A percentile compares a stretch with the other conserved stretches of the same genome.
Evolutionary conservation across 768 basidiomycete genomes (phyloP).

Genomic region (Filobasidium wieringae): DNA sequence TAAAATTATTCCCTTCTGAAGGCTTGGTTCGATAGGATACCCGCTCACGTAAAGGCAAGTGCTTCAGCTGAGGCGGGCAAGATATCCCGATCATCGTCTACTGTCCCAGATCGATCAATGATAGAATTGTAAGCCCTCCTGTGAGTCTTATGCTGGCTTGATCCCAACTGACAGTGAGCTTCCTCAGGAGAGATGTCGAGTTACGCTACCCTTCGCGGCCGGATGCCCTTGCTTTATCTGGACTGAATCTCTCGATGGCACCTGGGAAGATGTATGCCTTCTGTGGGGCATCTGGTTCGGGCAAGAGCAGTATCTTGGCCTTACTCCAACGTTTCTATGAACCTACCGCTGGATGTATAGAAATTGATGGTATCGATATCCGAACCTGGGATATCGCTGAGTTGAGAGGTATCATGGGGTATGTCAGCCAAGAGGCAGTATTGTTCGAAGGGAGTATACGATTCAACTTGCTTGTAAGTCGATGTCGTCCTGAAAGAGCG

Average conservation of each 20-base stretch:
- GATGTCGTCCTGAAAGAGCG: not conserved
- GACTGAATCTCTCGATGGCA: constrained; percentile 21
- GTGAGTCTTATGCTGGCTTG: not conserved
- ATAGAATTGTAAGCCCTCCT: not conserved
- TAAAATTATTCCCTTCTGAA: not conserved
- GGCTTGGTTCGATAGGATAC: not conserved
- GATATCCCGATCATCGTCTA: constrained; percentile 11
- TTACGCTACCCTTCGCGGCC: constrained; percentile 29
- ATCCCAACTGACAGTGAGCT: not conserved
- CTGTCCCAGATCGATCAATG: not conserved
- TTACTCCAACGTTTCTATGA: constrained; percentile 36
- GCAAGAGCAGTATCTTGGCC: constrained; percentile 30
- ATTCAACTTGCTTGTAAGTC: constrained; percentile 20
- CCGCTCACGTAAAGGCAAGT: constrained; percentile 1
- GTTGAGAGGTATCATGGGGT: constrained; percentile 24
- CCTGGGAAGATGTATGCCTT: constrained; percentile 31
- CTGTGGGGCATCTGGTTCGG: constrained; percentile 27
- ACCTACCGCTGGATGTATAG: constrained; percentile 21
- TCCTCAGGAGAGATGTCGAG: constrained; percentile 14
- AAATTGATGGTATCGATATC: constrained; percentile 28
- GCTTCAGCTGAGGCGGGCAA: not conserved
- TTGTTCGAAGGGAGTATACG: constrained; percentile 32
- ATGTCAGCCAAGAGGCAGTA: constrained; percentile 34
- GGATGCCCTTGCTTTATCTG: constrained; percentile 17
- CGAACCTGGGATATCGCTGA: constrained; percentile 18